Evolutionary conservation across 2,329 filamentous ascomycete species (phyloP).

Genomic region (Colletotrichum eremochloae): DNA sequence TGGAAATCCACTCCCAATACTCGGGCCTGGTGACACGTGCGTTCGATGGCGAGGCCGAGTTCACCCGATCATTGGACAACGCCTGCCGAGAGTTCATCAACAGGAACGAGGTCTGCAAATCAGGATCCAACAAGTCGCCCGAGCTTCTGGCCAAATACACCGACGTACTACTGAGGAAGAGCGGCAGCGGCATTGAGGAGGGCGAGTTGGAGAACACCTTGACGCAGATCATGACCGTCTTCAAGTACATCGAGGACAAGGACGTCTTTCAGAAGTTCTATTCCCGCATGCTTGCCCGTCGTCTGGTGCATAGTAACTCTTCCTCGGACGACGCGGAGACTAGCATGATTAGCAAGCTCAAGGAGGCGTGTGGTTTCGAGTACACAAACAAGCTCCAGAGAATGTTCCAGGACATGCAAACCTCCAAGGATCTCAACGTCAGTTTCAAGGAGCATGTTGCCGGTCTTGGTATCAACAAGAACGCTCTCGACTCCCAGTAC

Average conservation of each 20-base stretch:
- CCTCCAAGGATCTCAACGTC: slow-evolving; percentile 95
- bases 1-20: slow-evolving; percentile 95
- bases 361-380: slow-evolving; percentile 98
- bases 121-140: slow-evolving; percentile 92
- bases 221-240: slow-evolving; percentile 97
- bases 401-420: slow-evolving; percentile 99
- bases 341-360: slow-evolving; percentile 99
- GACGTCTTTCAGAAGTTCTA: slow-evolving; percentile 99
- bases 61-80: slow-evolving; percentile 95
- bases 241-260: slow-evolving; percentile 99
- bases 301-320: slow-evolving; percentile 93
- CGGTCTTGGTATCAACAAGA: slow-evolving; percentile 76
- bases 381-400: slow-evolving; percentile 99
- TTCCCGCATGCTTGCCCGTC: slow-evolving; percentile 94
- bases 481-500: slow-evolving; percentile 86
- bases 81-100: slow-evolving; percentile 99
- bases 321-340: slow-evolving; percentile 98
- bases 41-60: slow-evolving; percentile 96
- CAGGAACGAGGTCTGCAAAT: slow-evolving; percentile 94
- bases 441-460: slow-evolving; percentile 85
- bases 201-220: slow-evolving; percentile 91
- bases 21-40: slow-evolving; percentile 90
- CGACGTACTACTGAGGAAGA: slow-evolving; percentile 92
- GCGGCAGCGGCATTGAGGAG: slow-evolving; percentile 91
- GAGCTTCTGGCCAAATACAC: slow-evolving; percentile 96